Evolutionary conservation across 2,329 filamentous ascomycete genomes (phyloP), one percentile per base, ranked within the genome.

Genomic region (Camptophora hylomeconis): DNA sequence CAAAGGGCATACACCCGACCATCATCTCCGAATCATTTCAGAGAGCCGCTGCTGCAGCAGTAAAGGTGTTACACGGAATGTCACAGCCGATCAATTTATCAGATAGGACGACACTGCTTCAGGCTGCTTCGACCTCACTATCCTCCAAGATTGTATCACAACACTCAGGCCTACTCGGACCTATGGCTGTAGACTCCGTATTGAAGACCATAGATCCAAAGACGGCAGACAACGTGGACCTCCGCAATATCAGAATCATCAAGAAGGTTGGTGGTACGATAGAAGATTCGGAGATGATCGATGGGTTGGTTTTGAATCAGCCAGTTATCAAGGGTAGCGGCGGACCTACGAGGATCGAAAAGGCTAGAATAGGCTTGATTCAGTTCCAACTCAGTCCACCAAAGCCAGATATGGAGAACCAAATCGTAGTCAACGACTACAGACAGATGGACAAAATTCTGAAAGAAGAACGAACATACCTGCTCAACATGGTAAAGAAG

Each of bases 391-490:
- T 98, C 46, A 93, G 84, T 59, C 87, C 89, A 25, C 89, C 89
- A 2, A 98, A 98, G 63, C 89, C 89, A 45, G 89, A 98, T 57
- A 98, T 98, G 89, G 89, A 98, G 65, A 98, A 98, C 63, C 89
- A 92, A 51, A 95, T 98, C 41, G 78, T 92, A 17, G 89, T 98
- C 50, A 98, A 98, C 59, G 89, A 98, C 65, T 98, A 98, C 69
- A 74, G 89, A 51, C 89, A 98, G 57, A 98, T 98, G 89, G 89
- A 98, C 67, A 98, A 95, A 71, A 98, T 98, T 44, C 72, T 98
- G 46, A 98, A 98, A 64, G 89, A 98, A 63, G 89, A 98, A 66
- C 82, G 89, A 45, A 81, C 89, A 45, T 98, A 98, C 60, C 73
- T 98, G 41, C 72, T 98, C 35, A 95, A 95, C 67, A 81, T 98